A percentile compares a stretch with the other conserved stretches of the same genome.
phyloP scores from a whole-genome alignment of 106 monocot species.

The Dactylorhiza incarnata region DNA sequence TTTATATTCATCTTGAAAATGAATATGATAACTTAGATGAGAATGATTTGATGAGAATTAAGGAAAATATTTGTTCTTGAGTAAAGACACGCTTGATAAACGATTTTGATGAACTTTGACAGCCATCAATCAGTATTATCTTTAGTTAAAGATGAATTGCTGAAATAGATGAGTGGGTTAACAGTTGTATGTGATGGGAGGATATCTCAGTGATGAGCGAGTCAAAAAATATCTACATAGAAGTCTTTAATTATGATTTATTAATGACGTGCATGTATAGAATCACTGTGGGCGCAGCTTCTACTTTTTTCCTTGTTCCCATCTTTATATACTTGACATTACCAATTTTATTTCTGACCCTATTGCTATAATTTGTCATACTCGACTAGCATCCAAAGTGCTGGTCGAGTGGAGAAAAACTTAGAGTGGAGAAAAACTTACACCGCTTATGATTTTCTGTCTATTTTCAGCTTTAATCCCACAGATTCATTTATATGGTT shows the following conservation, averaged over 20 bases:
- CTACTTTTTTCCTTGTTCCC: neutral
- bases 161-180: neutral
- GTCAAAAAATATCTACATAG: neutral
- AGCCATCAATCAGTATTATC: neutral
- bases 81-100: neutral
- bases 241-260: neutral
- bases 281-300: neutral
- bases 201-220: neutral
- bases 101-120: neutral
- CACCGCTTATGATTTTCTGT: neutral
- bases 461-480: constrained; percentile 70
- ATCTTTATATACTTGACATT: neutral
- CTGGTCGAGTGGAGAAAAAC: neutral
- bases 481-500: constrained; percentile 90
- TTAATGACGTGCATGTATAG: neutral
- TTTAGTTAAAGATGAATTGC: neutral
- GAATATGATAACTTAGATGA: neutral
- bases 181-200: neutral
- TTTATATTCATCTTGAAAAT: neutral
- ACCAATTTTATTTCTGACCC: neutral
- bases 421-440: neutral
- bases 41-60: neutral
- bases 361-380: neutral
- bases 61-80: neutral
- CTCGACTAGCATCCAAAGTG: neutral